These are phyloP conservation scores for Paramecium primaurelia DNA, from an alignment of 73 alveolate genomes.

Conservation along the genomic window DNA sequence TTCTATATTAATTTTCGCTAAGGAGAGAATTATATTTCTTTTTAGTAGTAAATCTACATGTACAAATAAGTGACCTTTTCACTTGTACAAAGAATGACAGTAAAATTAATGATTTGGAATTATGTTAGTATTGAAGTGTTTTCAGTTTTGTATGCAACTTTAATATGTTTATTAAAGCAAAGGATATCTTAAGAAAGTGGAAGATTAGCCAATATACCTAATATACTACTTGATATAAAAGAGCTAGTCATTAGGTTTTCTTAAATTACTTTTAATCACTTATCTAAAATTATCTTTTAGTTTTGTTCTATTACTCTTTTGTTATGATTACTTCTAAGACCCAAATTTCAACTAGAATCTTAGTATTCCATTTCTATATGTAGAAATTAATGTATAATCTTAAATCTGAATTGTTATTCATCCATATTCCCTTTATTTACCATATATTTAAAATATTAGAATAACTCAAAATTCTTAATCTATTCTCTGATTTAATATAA, in stretches of 20 bases:
- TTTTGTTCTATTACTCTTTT: neutral
- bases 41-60: neutral
- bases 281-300: neutral
- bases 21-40: neutral
- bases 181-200: neutral
- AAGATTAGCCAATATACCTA: neutral
- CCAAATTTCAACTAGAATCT: neutral
- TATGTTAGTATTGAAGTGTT: neutral
- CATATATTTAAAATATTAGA: neutral
- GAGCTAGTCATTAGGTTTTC: neutral
- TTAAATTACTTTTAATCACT: neutral
- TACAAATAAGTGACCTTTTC: neutral
- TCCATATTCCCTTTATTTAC: neutral
- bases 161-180: neutral
- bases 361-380: neutral
- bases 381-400: neutral
- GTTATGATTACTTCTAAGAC: constrained; percentile 7
- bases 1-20: neutral
- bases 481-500: neutral
- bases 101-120: neutral
- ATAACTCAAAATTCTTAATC: neutral
- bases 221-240: neutral
- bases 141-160: neutral
- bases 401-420: neutral
- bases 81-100: neutral